These are phyloP conservation scores for Penicillium sp. DNA, from an alignment of 2,329 filamentous ascomycete species.

Conservation along the genomic window DNA sequence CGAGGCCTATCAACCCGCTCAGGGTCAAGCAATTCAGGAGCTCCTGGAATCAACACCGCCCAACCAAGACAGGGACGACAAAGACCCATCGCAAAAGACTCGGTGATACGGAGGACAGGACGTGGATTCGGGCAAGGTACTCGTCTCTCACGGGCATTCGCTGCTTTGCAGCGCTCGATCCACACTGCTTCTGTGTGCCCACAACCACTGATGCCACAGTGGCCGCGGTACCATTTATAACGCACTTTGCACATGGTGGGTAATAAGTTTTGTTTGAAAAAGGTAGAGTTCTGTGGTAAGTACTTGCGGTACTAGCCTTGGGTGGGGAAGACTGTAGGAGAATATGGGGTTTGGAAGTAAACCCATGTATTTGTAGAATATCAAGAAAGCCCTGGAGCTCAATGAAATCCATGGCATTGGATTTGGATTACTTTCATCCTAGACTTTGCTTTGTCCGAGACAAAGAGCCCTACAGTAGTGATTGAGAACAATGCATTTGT, in stretches of 20 bases:
- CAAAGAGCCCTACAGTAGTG: background rate
- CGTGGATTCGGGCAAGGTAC: background rate
- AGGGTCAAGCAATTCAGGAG: background rate
- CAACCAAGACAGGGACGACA: conserved; percentile 5
- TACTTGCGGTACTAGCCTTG: background rate
- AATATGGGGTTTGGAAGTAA: background rate
- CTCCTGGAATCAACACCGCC: background rate
- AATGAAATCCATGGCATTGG: background rate
- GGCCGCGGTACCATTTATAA: conserved; percentile 7
- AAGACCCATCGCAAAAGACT: conserved; percentile 2
- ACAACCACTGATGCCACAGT: conserved; percentile 1
- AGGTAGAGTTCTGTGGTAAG: background rate
- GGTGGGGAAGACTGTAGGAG: background rate
- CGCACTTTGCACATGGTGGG: background rate
- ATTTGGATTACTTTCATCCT: background rate
- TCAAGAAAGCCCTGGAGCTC: background rate
- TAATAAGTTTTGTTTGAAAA: background rate
- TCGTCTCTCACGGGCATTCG: conserved; percentile 1
- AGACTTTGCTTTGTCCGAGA: background rate
- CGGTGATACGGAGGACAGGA: background rate
- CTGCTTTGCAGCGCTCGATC: conserved; percentile 4
- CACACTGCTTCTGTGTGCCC: conserved; percentile 5
- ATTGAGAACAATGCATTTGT: background rate
- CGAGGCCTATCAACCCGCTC: background rate
- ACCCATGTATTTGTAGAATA: background rate